A percentile compares a stretch with the other conserved stretches of the same genome.
Evolutionary conservation across 176 grass and related monocot species (phyloP).

Genomic region (Typha latifolia): DNA sequence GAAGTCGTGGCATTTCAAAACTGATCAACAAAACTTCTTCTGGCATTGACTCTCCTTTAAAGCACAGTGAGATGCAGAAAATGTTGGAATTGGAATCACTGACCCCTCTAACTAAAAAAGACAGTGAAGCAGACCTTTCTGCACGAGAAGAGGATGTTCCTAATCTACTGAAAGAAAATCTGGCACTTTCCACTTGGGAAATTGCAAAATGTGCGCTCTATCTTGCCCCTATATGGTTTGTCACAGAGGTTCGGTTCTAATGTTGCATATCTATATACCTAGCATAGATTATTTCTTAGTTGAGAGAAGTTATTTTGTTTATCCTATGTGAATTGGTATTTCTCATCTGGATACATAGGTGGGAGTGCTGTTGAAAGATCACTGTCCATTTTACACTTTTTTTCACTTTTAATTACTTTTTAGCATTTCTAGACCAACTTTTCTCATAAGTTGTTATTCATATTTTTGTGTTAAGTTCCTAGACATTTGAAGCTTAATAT

Average conservation of each 20-base stretch:
- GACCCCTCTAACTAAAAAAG: constrained; percentile 40
- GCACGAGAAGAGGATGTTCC: constrained; percentile 28
- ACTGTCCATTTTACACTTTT: too few species aligned
- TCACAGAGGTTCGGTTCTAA: constrained; percentile 71
- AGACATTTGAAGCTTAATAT: too few species aligned
- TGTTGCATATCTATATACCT: neutral
- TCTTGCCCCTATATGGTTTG: constrained; percentile 96
- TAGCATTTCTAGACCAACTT: too few species aligned
- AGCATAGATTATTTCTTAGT: neutral
- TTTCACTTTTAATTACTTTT: too few species aligned
- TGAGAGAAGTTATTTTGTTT: neutral
- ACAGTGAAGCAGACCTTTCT: constrained; percentile 44
- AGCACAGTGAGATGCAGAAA: constrained; percentile 47
- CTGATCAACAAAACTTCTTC: constrained; percentile 48
- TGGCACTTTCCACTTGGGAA: constrained; percentile 45
- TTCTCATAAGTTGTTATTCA: too few species aligned
- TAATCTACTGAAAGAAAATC: constrained; percentile 37
- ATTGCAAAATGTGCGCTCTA: constrained; percentile 67
- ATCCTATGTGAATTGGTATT: neutral
- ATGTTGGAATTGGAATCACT: constrained; percentile 82
- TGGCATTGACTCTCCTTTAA: constrained; percentile 40
- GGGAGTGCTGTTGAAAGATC: too few species aligned
- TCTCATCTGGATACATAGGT: too few species aligned
- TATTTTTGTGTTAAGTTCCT: too few species aligned
- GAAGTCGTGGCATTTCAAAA: constrained; percentile 35